Evolutionary conservation across 192 early-diverging fungal genomes (phyloP).

Genomic region (Podila minutissima): DNA sequence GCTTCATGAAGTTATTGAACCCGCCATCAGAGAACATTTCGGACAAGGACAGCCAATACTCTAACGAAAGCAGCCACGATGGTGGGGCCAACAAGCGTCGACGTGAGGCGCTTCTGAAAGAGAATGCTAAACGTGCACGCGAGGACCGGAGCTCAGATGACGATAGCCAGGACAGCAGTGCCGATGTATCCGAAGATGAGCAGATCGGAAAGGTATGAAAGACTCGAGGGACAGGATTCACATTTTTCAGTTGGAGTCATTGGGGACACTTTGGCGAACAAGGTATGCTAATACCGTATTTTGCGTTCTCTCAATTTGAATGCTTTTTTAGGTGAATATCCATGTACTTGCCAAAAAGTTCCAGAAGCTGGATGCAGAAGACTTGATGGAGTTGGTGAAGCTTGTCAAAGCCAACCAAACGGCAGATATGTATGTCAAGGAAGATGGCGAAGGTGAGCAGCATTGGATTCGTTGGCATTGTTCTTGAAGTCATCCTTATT

Average conservation of each 20-base stretch:
- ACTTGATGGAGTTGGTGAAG: slow-evolving; percentile 48
- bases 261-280: too few species aligned
- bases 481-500: not conserved
- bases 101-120: slow-evolving; percentile 16
- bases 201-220: slow-evolving; percentile 28
- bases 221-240: not conserved
- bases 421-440: slow-evolving; percentile 54
- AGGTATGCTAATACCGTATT: too few species aligned
- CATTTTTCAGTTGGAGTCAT: not conserved
- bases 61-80: slow-evolving; percentile 13
- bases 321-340: slow-evolving; percentile 37
- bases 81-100: slow-evolving; percentile 26
- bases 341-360: slow-evolving; percentile 52
- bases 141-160: slow-evolving; percentile 40
- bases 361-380: slow-evolving; percentile 42
- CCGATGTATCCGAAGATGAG: slow-evolving; percentile 16
- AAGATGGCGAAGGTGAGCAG: slow-evolving; percentile 51
- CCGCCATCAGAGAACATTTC: slow-evolving; percentile 24
- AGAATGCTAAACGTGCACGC: slow-evolving; percentile 29
- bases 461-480: too few species aligned
- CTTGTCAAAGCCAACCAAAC: slow-evolving; percentile 52
- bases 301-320: not conserved
- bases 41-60: slow-evolving; percentile 6
- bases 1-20: slow-evolving; percentile 38
- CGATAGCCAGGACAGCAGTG: slow-evolving; percentile 26